Conservation (phyloP, 257 asterid genomes). For the Euphrasia confusa region DNA sequence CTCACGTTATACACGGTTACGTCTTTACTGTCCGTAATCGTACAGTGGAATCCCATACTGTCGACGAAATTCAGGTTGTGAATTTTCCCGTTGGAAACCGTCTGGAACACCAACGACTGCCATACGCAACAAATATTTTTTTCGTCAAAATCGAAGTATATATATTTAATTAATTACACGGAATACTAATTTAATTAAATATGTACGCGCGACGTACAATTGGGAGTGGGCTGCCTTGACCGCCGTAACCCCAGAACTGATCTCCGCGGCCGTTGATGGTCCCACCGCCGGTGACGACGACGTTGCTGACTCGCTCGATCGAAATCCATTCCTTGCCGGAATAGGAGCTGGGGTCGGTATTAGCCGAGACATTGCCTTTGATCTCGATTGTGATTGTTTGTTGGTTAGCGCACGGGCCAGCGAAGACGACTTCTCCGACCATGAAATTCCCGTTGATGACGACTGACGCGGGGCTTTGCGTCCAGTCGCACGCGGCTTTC, state of each 20-base stretch:
- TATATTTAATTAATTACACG: too few species aligned
- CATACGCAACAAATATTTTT: too few species aligned
- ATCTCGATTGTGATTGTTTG: slow-evolving; percentile 43
- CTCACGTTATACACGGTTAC: slow-evolving; percentile 27
- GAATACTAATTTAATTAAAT: too few species aligned
- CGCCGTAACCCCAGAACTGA: slow-evolving; percentile 30
- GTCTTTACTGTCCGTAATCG: slow-evolving; percentile 36
- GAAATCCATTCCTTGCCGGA: slow-evolving; percentile 40
- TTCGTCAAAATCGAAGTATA: too few species aligned
- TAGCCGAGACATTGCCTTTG: slow-evolving; percentile 44
- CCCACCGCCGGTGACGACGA: slow-evolving; percentile 55
- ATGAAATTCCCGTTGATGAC: slow-evolving; percentile 33
- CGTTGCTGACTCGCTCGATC: slow-evolving; percentile 30
- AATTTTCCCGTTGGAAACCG: slow-evolving; percentile 23
- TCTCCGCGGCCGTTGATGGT: slow-evolving; percentile 58
- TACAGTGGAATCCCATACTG: slow-evolving; percentile 64
- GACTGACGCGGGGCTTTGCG: slow-evolving; percentile 31
- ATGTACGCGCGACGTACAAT: slow-evolving; percentile 35
- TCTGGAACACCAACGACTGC: slow-evolving; percentile 40
- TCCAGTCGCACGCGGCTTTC: slow-evolving; percentile 43
- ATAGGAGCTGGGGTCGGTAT: slow-evolving; percentile 40
- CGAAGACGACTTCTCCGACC: slow-evolving; percentile 42
- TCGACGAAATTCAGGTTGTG: slow-evolving; percentile 35
- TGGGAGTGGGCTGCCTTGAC: slow-evolving; percentile 29
- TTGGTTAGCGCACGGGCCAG: slow-evolving; percentile 49